Conservation (phyloP, 441 rosid genomes). For the Metrosideros polymorpha region DNA sequence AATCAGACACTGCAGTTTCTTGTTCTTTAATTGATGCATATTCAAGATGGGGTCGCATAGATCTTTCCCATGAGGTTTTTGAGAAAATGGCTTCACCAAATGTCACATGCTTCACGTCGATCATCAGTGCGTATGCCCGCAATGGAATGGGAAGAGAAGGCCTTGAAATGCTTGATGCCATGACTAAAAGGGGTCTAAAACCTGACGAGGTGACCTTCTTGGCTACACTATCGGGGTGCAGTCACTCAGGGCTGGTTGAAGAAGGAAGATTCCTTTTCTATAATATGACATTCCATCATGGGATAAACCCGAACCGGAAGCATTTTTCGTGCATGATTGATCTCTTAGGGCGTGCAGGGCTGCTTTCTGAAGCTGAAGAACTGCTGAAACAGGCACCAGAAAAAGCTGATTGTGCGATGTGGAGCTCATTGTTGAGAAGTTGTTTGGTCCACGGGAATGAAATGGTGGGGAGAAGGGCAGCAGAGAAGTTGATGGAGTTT, state of each 20-base stretch:
- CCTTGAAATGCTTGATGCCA: slow-evolving; percentile 39
- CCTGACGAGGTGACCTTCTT: slow-evolving; percentile 69
- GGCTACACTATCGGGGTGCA: slow-evolving; percentile 55
- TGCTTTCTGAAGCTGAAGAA: slow-evolving; percentile 53
- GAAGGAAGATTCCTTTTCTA: slow-evolving; percentile 47
- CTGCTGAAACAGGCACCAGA: slow-evolving; percentile 34
- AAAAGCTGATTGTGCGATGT: slow-evolving; percentile 41
- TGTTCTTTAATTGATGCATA: slow-evolving; percentile 56
- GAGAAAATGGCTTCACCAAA: slow-evolving; percentile 38
- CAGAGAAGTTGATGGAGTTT: slow-evolving; percentile 43
- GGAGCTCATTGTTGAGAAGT: slow-evolving; percentile 69
- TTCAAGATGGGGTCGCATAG: slow-evolving; percentile 50
- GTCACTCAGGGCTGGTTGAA: slow-evolving; percentile 68
- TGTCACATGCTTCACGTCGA: slow-evolving; percentile 49
- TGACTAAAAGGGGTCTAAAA: slow-evolving; percentile 39
- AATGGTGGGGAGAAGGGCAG: slow-evolving; percentile 55
- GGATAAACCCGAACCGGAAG: slow-evolving; percentile 37
- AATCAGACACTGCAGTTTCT: slow-evolving; percentile 45
- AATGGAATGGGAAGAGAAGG: slow-evolving; percentile 62
- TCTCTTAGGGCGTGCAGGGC: slow-evolving; percentile 66
- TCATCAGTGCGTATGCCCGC: slow-evolving; percentile 48
- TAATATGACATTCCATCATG: slow-evolving; percentile 27
- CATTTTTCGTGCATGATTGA: slow-evolving; percentile 69
- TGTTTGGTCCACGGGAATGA: slow-evolving; percentile 54
- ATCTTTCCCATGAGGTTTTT: slow-evolving; percentile 38